These are phyloP conservation scores for Mycena venus DNA, from an alignment of 768 basidiomycete species.

Conservation along the genomic window DNA sequence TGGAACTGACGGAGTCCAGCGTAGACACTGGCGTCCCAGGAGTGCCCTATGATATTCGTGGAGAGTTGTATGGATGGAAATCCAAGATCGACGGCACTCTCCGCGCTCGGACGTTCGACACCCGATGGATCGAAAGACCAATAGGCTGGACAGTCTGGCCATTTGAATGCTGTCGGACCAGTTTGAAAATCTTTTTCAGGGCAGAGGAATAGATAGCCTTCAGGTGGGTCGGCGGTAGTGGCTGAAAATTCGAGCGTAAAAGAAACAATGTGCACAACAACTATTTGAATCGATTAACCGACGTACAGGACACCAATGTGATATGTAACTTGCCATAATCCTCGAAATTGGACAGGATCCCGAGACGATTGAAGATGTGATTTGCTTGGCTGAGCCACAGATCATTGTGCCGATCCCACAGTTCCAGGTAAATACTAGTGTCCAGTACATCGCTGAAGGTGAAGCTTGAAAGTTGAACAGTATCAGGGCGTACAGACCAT, in stretches of 20 bases:
- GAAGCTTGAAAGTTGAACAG: too few relatives aligned
- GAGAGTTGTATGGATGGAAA: background rate
- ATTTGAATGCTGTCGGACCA: background rate
- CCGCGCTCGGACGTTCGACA: background rate
- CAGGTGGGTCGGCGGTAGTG: background rate
- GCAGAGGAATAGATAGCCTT: background rate
- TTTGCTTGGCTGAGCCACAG: too few relatives aligned
- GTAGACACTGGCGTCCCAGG: background rate
- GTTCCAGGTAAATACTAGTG: too few relatives aligned
- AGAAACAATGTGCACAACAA: background rate
- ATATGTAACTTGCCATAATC: too few relatives aligned
- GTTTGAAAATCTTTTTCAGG: background rate
- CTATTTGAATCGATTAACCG: background rate
- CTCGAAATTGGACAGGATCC: too few relatives aligned
- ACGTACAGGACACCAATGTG: too few relatives aligned
- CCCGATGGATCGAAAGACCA: background rate
- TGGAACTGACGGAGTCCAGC: too few relatives aligned
- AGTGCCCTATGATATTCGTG: background rate
- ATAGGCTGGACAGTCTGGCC: background rate
- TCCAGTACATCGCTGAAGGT: too few relatives aligned
- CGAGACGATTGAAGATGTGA: too few relatives aligned
- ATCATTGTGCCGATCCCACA: too few relatives aligned
- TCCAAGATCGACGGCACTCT: background rate
- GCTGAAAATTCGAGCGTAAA: background rate
- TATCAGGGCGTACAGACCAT: too few relatives aligned